phyloP scores from a whole-genome alignment of 169 alveolate genomes.

The Eimeria falciformis region DNA sequence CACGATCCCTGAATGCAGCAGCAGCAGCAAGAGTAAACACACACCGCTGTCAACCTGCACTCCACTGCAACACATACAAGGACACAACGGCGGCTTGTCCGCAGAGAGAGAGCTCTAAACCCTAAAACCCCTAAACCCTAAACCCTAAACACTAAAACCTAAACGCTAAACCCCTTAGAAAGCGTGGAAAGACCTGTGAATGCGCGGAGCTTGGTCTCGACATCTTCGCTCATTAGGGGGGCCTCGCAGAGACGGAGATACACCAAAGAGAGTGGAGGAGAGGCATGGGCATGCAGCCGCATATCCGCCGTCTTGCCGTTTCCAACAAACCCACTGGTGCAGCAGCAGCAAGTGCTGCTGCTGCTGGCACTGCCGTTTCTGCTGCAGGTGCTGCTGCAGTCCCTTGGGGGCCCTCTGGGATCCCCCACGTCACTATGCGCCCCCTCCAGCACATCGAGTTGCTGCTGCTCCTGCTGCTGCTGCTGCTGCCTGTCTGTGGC shows the following conservation, averaged over 20 bases:
- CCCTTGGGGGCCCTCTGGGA: neutral
- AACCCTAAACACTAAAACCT: neutral
- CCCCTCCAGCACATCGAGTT: neutral
- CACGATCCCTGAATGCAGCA: conserved; percentile 17
- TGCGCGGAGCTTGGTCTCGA: conserved; percentile 46
- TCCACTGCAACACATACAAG: neutral
- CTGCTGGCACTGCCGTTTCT: conserved; percentile 15
- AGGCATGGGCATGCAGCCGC: conserved; percentile 54
- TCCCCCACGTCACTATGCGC: neutral
- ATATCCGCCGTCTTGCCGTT: neutral
- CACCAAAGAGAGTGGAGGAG: conserved; percentile 38
- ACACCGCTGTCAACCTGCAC: neutral
- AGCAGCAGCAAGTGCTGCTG: neutral
- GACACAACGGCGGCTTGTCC: neutral
- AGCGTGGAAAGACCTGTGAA: conserved; percentile 20
- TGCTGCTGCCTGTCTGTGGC: conserved; percentile 12
- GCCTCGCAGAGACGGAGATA: conserved; percentile 57
- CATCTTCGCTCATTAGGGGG: conserved; percentile 41
- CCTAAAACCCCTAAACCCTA: neutral
- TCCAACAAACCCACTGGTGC: conserved; percentile 25
- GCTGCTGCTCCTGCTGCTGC: conserved; percentile 41
- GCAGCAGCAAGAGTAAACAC: conserved; percentile 7
- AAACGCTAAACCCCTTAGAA: neutral
- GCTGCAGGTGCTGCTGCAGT: neutral
- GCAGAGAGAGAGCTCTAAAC: neutral